phyloP scores from a whole-genome alignment of 495 filamentous ascomycete species.

The Glonium stellatum region DNA sequence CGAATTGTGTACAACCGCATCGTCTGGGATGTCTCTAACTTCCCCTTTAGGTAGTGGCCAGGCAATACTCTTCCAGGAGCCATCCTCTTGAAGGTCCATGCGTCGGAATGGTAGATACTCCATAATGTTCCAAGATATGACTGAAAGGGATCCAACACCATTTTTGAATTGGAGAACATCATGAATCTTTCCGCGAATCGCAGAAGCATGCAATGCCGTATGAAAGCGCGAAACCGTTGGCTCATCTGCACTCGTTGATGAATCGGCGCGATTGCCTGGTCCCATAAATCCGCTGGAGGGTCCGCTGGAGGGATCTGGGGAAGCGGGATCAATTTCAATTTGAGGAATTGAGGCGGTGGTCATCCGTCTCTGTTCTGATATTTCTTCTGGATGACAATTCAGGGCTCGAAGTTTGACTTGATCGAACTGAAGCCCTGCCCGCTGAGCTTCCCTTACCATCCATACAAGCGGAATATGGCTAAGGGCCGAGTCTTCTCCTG shows the following conservation, averaged over 20 bases:
- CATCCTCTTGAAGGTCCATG: slow-evolving; percentile 69
- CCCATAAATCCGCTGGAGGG: background rate
- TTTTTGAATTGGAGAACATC: slow-evolving; percentile 66
- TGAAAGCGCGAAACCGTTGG: slow-evolving; percentile 37
- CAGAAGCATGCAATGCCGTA: slow-evolving; percentile 50
- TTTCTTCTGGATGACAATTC: slow-evolving; percentile 51
- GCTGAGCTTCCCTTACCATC: slow-evolving; percentile 76
- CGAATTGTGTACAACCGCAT: slow-evolving; percentile 63
- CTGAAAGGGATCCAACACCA: slow-evolving; percentile 51
- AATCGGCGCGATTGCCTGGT: background rate
- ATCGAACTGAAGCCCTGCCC: slow-evolving; percentile 67
- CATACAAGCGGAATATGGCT: slow-evolving; percentile 73
- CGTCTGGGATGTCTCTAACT: slow-evolving; percentile 68
- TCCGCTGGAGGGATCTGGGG: slow-evolving; percentile 5
- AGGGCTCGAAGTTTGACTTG: slow-evolving; percentile 58
- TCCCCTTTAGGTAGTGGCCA: slow-evolving; percentile 79
- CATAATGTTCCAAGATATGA: slow-evolving; percentile 74
- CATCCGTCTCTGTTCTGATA: background rate
- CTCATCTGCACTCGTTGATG: background rate
- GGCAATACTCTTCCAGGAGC: slow-evolving; percentile 72
- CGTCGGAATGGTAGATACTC: slow-evolving; percentile 78
- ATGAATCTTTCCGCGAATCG: slow-evolving; percentile 59
- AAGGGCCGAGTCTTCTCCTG: slow-evolving; percentile 51
- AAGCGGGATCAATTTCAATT: slow-evolving; percentile 27
- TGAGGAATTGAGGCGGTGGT: slow-evolving; percentile 7